phyloP scores from a whole-genome alignment of 1,284 basidiomycete genomes.

The Taiwanofungus camphoratus region DNA sequence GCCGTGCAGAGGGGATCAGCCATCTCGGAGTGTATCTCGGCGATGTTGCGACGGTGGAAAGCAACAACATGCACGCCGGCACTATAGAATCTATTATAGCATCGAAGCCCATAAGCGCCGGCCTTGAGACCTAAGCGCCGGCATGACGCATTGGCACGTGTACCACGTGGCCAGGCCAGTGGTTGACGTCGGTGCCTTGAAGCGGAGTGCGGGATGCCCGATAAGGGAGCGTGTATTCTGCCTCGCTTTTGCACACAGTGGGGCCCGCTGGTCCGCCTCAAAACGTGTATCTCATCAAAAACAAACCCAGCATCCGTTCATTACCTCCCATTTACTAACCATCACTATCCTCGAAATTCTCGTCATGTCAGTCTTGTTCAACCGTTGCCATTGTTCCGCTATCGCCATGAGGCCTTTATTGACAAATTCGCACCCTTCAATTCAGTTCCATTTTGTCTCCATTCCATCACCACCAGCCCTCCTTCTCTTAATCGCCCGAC shows the following conservation, averaged over 20 bases:
- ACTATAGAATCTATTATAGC: too few relatives aligned
- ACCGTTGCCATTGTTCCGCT: neutral
- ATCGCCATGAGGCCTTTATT: too few relatives aligned
- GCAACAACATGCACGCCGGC: too few relatives aligned
- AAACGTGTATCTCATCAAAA: neutral
- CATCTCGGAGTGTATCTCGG: too few relatives aligned
- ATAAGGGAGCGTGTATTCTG: neutral
- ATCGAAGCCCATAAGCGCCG: too few relatives aligned
- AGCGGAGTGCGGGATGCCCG: neutral
- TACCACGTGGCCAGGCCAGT: too few relatives aligned
- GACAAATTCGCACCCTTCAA: too few relatives aligned
- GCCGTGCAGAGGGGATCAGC: too few relatives aligned
- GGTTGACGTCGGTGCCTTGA: conserved; percentile 8
- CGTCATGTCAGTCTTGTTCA: neutral
- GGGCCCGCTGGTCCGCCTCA: neutral
- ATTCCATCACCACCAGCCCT: neutral
- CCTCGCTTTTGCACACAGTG: neutral
- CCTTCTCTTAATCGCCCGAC: neutral
- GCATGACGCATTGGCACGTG: too few relatives aligned
- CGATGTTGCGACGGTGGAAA: too few relatives aligned
- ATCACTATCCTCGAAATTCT: neutral
- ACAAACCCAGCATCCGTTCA: neutral
- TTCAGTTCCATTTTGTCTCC: neutral
- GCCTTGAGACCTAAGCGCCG: too few relatives aligned
- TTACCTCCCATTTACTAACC: neutral